phyloP scores from a whole-genome alignment of 352 stramenopile species.

The Pythium dissotocum region DNA sequence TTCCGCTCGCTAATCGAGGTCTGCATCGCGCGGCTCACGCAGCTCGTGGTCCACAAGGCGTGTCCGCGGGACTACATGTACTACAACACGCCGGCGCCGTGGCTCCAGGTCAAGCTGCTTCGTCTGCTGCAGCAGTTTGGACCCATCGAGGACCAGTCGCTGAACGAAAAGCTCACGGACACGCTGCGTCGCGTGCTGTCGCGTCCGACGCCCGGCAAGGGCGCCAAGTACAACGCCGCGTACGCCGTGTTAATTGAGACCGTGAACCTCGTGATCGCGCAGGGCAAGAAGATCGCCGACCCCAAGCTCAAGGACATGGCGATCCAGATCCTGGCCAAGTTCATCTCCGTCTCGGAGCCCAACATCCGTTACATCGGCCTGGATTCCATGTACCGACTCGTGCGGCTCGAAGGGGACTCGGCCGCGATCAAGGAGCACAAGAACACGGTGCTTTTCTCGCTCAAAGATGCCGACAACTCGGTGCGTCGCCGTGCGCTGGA shows the following conservation, averaged over 20 bases:
- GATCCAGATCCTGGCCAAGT: conserved; percentile 94
- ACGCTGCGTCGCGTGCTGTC: conserved; percentile 92
- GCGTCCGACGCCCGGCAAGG: conserved; percentile 78
- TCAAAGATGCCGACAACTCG: conserved; percentile 97
- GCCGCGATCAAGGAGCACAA: conserved; percentile 94
- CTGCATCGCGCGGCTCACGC: conserved; percentile 90
- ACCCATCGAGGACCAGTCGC: conserved; percentile 45
- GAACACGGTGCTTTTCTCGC: conserved; percentile 93
- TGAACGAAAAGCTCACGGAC: conserved; percentile 84
- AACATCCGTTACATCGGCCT: conserved; percentile 98
- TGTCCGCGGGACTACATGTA: conserved; percentile 97
- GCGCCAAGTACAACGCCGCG: conserved; percentile 95
- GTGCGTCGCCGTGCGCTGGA: conserved; percentile 95
- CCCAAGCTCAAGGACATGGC: conserved; percentile 88
- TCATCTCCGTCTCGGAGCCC: conserved; percentile 96
- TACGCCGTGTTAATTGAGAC: conserved; percentile 97
- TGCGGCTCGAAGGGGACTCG: conserved; percentile 83
- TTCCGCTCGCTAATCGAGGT: conserved; percentile 94
- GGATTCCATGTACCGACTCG: conserved; percentile 95
- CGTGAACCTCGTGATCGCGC: conserved; percentile 96
- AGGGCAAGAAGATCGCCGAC: conserved; percentile 82
- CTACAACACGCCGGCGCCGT: conserved; percentile 95
- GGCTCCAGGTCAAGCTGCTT: conserved; percentile 94
- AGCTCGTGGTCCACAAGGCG: conserved; percentile 93
- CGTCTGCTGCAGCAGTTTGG: conserved; percentile 95